These are phyloP conservation scores for Solanum hybrid DNA, from an alignment of 305 asterid genomes.

Conservation along the genomic window DNA sequence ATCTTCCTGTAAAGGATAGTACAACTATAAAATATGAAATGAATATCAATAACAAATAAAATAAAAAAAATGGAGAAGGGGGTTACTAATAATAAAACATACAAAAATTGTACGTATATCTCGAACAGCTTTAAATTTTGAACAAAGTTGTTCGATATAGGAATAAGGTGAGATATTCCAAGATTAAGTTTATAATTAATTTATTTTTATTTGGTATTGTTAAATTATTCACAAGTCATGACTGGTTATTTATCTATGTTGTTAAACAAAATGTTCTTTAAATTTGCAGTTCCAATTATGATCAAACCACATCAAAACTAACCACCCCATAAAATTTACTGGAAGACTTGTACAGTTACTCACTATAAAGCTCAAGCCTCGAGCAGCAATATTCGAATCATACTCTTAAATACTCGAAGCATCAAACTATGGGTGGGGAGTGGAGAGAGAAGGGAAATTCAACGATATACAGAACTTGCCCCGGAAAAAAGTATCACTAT, in stretches of 20 bases:
- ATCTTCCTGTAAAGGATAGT: background rate
- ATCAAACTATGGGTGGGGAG: background rate
- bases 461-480: background rate
- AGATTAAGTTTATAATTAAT: too few relatives aligned
- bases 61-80: background rate
- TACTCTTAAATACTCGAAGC: background rate
- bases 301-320: background rate
- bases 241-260: background rate
- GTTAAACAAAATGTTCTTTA: background rate
- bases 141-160: background rate
- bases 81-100: background rate
- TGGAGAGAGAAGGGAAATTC: background rate
- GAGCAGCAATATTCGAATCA: background rate
- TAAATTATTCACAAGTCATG: background rate
- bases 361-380: background rate
- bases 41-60: background rate
- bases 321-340: background rate
- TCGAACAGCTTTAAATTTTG: background rate
- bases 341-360: background rate
- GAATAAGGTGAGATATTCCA: background rate
- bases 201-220: background rate
- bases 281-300: background rate
- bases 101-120: background rate
- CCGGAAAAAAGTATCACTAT: background rate
- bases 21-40: background rate